Conservation (phyloP, 257 asterid species). For the Gentiana dahurica region DNA sequence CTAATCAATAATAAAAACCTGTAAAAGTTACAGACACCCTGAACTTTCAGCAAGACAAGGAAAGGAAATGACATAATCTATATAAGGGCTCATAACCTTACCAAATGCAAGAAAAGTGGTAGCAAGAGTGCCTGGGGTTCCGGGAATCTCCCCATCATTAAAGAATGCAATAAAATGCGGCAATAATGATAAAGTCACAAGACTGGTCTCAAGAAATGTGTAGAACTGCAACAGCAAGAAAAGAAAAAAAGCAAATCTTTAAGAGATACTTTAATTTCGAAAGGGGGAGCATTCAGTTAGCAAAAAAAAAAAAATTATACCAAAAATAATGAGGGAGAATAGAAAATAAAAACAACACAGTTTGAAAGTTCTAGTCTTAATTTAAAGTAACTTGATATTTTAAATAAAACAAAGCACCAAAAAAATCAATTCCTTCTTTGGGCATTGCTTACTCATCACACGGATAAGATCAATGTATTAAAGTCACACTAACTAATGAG, state of each 20-base stretch:
- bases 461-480: neutral
- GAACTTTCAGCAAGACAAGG: neutral
- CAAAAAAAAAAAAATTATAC: no score
- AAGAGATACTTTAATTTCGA: no score
- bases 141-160: constrained; percentile 86
- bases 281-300: no score
- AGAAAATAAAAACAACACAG: no score
- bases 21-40: no score
- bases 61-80: neutral
- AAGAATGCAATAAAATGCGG: constrained; percentile 88
- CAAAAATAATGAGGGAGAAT: no score
- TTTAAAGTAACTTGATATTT: no score
- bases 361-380: no score
- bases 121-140: constrained; percentile 90
- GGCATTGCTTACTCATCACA: neutral
- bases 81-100: constrained; percentile 14
- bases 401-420: neutral
- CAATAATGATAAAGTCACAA: constrained; percentile 65
- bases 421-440: no score
- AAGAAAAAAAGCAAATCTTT: neutral
- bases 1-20: constrained; percentile 2
- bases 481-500: constrained; percentile 7
- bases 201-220: constrained; percentile 84
- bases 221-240: constrained; percentile 58
- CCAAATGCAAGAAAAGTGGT: constrained; percentile 93